A percentile compares a stretch with the other conserved stretches of the same genome.
phyloP scores from a whole-genome alignment of 2,329 filamentous ascomycete species.

The Phaeophleospora eucalypticola region DNA sequence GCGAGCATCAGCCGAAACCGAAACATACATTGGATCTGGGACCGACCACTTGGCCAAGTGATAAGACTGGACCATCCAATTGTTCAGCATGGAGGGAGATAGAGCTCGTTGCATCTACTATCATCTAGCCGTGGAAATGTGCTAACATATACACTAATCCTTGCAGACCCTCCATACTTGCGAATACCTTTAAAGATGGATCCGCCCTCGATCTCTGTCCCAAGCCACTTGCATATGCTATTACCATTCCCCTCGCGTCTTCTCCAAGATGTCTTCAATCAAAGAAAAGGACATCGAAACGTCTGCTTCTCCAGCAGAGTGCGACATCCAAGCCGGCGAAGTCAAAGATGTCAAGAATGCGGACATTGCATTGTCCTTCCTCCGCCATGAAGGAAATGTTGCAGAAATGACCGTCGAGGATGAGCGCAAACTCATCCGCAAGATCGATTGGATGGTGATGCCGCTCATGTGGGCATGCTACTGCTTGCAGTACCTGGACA shows the following conservation, averaged over 20 bases:
- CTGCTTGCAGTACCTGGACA: conserved; percentile 40
- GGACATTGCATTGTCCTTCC: conserved; percentile 31
- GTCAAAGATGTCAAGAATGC: conserved; percentile 28
- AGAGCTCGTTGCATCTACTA: too few relatives aligned
- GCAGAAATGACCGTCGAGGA: conserved; percentile 25
- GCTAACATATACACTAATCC: background rate
- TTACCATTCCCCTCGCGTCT: background rate
- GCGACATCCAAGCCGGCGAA: conserved; percentile 21
- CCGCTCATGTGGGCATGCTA: conserved; percentile 39
- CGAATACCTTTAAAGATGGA: too few relatives aligned
- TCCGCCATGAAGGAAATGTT: conserved; percentile 26
- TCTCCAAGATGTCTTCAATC: conserved; percentile 1
- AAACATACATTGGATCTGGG: background rate
- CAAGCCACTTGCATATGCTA: background rate
- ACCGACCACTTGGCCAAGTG: background rate
- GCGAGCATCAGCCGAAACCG: background rate
- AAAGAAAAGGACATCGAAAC: conserved; percentile 23
- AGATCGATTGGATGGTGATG: conserved; percentile 41
- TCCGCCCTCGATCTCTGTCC: too few relatives aligned
- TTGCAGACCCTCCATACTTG: background rate
- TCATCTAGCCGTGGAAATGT: background rate
- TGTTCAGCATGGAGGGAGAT: background rate
- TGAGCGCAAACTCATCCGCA: conserved; percentile 28
- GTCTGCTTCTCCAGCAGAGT: conserved; percentile 2
- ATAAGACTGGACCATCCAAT: background rate